Conservation (phyloP, 2,329 filamentous ascomycete genomes). For the Alternaria infectoria region DNA sequence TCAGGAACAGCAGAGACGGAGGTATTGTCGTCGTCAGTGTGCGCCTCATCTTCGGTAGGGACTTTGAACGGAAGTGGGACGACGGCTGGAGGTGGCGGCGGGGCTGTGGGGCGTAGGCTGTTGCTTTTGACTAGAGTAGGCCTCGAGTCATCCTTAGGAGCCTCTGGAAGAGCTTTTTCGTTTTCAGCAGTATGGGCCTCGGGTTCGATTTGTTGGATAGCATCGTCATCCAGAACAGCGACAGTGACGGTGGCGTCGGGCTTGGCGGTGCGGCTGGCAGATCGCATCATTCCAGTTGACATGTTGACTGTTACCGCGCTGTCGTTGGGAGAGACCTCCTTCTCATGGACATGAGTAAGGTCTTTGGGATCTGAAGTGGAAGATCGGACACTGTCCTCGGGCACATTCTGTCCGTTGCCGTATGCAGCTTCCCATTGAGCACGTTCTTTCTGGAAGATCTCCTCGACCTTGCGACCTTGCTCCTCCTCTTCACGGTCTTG, state of each 20-base stretch:
- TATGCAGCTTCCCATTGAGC: conserved; percentile 80
- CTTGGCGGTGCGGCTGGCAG: conserved; percentile 36
- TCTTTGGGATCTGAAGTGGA: conserved; percentile 44
- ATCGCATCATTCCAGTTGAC: conserved; percentile 52
- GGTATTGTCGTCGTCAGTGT: conserved; percentile 53
- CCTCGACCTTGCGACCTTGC: conserved; percentile 70
- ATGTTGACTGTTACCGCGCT: conserved; percentile 64
- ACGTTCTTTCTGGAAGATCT: conserved; percentile 66
- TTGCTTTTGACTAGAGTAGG: conserved; percentile 8
- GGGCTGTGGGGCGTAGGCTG: conserved; percentile 40
- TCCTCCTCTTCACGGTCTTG: conserved; percentile 71
- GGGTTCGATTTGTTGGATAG: conserved; percentile 41
- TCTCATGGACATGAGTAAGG: conserved; percentile 42
- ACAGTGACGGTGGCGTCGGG: conserved; percentile 59
- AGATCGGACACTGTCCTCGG: conserved; percentile 60
- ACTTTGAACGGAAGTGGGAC: conserved; percentile 71
- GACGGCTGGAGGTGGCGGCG: conserved; percentile 59
- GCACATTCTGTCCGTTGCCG: conserved; percentile 61
- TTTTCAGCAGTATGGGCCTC: conserved; percentile 21
- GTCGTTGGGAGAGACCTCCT: conserved; percentile 52
- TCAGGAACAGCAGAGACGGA: conserved; percentile 65
- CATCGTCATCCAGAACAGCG: conserved; percentile 60
- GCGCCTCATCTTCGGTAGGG: conserved; percentile 54
- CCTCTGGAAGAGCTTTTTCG: conserved; percentile 6
- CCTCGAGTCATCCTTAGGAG: conserved; percentile 7